Evolutionary conservation across 306 rosid genomes (phyloP).

Genomic region (Vigna hirtella): DNA sequence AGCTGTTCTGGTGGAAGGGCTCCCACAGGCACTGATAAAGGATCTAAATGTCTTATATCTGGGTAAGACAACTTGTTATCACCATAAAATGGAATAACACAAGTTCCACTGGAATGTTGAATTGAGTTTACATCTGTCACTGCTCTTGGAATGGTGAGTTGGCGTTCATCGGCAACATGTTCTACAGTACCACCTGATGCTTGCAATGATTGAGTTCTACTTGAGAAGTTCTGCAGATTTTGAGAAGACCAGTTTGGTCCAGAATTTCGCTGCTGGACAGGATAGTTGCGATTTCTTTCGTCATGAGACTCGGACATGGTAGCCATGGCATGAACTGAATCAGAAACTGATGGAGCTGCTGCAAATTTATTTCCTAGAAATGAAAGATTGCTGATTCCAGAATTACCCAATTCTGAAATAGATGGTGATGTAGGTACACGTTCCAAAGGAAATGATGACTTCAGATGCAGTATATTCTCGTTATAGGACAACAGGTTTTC

Average conservation of each 20-base stretch:
- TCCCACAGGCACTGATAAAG: slow-evolving; percentile 56
- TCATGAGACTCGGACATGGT: slow-evolving; percentile 53
- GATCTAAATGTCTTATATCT: slow-evolving; percentile 55
- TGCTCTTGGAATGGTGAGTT: slow-evolving; percentile 46
- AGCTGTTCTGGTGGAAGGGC: slow-evolving; percentile 81
- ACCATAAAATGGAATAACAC: slow-evolving; percentile 53
- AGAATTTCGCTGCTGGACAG: slow-evolving; percentile 51
- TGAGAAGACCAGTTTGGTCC: slow-evolving; percentile 65
- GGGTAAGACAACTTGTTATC: slow-evolving; percentile 47
- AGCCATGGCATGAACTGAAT: slow-evolving; percentile 50
- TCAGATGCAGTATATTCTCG: slow-evolving; percentile 56
- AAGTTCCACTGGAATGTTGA: slow-evolving; percentile 55
- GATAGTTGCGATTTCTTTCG: slow-evolving; percentile 65
- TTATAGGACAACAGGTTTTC: slow-evolving; percentile 49
- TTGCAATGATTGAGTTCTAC: slow-evolving; percentile 56
- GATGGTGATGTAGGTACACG: slow-evolving; percentile 48
- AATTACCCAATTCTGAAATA: slow-evolving; percentile 55
- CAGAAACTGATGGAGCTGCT: slow-evolving; percentile 56
- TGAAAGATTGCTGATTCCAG: slow-evolving; percentile 58
- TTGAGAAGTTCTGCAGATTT: slow-evolving; percentile 54
- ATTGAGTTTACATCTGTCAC: slow-evolving; percentile 50
- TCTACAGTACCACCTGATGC: slow-evolving; percentile 50
- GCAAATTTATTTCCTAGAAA: slow-evolving; percentile 54
- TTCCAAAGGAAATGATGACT: slow-evolving; percentile 49
- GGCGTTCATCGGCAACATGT: slow-evolving; percentile 57